phyloP scores from a whole-genome alignment of 2,329 filamentous ascomycete genomes.

The Neopestalotiopsis clavispora region DNA sequence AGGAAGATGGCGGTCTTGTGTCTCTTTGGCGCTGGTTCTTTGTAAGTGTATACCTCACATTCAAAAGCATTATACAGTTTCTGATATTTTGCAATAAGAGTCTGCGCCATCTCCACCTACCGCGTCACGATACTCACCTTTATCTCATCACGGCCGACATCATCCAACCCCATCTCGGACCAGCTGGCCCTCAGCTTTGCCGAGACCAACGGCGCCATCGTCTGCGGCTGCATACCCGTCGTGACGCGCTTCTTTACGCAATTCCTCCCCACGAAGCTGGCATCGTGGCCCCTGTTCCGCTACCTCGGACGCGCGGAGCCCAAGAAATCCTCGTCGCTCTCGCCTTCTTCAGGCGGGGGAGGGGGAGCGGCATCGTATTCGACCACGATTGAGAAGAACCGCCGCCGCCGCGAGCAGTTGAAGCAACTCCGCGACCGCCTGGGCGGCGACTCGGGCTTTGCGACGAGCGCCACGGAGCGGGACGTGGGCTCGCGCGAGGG shows the following conservation, averaged over 20 bases:
- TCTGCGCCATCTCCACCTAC: slow-evolving; percentile 17
- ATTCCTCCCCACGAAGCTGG: not conserved
- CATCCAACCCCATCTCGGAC: not conserved
- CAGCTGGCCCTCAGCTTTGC: slow-evolving; percentile 14
- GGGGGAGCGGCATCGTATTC: not conserved
- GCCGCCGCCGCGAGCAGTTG: not conserved
- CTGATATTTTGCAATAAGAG: not conserved
- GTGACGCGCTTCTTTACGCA: slow-evolving; percentile 17
- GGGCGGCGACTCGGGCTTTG: not conserved
- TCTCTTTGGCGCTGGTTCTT: slow-evolving; percentile 10
- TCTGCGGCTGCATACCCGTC: slow-evolving; percentile 16
- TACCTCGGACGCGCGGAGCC: not conserved
- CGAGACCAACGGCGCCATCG: slow-evolving; percentile 18
- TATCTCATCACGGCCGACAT: not conserved
- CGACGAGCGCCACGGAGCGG: not conserved
- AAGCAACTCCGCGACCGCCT: not conserved
- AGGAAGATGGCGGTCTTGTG: slow-evolving; percentile 14
- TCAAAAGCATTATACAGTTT: not conserved
- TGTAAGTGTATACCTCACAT: slow-evolving; percentile 10
- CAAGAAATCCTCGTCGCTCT: not conserved
- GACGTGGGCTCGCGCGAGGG: not conserved
- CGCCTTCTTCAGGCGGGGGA: not conserved
- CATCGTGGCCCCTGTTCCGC: not conserved
- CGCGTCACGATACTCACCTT: slow-evolving; percentile 13
- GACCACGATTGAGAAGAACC: slow-evolving; percentile 13